phyloP scores from a whole-genome alignment of 441 rosid genomes.

The Oxalis stricta region DNA sequence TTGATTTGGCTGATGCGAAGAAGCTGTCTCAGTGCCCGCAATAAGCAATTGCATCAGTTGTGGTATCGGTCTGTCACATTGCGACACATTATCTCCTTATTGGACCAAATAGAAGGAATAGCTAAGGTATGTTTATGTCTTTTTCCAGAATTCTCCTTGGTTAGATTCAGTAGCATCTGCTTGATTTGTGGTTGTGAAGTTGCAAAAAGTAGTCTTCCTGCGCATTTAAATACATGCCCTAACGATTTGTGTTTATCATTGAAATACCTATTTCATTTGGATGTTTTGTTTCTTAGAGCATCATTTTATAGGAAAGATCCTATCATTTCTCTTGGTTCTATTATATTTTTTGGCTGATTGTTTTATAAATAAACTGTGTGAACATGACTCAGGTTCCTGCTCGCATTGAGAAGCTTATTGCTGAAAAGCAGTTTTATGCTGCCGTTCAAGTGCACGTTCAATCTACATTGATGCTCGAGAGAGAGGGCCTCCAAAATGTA shows the following conservation, averaged over 20 bases:
- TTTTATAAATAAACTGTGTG: too few species aligned
- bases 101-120: constrained; percentile 97
- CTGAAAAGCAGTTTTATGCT: constrained; percentile 87
- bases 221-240: neutral
- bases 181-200: neutral
- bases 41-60: constrained; percentile 92
- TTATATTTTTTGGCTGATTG: too few species aligned
- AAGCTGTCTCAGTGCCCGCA: constrained; percentile 69
- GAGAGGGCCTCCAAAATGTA: constrained; percentile 98
- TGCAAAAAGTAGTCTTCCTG: too few species aligned
- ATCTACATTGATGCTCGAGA: constrained; percentile 86
- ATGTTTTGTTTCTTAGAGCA: too few species aligned
- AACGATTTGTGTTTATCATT: too few species aligned
- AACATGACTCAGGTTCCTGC: constrained; percentile 70
- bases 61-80: constrained; percentile 99
- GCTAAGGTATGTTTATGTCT: constrained; percentile 59
- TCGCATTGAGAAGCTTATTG: constrained; percentile 84
- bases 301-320: too few species aligned
- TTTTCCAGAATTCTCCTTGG: neutral
- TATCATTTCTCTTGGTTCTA: too few species aligned
- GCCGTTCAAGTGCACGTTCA: constrained; percentile 84
- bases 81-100: constrained; percentile 81
- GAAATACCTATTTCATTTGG: too few species aligned
- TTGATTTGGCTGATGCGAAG: constrained; percentile 88
- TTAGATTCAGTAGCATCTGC: neutral